phyloP scores from a whole-genome alignment of 495 filamentous ascomycete genomes.

The Hypoxylon lienhwacheense region DNA sequence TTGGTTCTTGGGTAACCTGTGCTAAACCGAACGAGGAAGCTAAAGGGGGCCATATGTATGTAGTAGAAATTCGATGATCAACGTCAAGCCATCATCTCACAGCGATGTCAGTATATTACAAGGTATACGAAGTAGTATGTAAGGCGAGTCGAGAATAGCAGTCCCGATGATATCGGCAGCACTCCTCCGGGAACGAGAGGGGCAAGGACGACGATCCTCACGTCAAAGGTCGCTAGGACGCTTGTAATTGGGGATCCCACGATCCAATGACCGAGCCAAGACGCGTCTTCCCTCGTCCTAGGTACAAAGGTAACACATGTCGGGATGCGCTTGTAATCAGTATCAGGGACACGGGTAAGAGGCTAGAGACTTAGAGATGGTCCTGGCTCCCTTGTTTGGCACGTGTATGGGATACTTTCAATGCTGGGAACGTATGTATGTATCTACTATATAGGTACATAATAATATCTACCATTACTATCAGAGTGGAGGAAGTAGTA shows the following conservation, averaged over 20 bases:
- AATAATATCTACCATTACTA: too few relatives aligned
- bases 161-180: conserved; percentile 14
- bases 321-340: conserved; percentile 14
- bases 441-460: too few relatives aligned
- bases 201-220: conserved; percentile 24
- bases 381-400: conserved; percentile 19
- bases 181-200: conserved; percentile 30
- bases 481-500: conserved; percentile 12
- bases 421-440: conserved; percentile 12
- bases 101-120: conserved; percentile 5
- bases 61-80: conserved; percentile 31
- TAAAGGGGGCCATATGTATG: too few relatives aligned
- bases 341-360: too few relatives aligned
- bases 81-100: conserved; percentile 10
- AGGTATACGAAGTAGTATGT: conserved; percentile 16
- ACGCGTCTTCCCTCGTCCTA: conserved; percentile 15
- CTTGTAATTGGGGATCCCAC: conserved; percentile 28
- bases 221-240: conserved; percentile 16
- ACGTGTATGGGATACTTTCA: conserved; percentile 16
- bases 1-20: neutral
- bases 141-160: conserved; percentile 11
- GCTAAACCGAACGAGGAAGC: conserved; percentile 21
- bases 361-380: too few relatives aligned
- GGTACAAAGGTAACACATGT: conserved; percentile 20
- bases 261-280: conserved; percentile 31